Conservation (phyloP, 2,329 filamentous ascomycete genomes). For the Monosporascus sp. region DNA sequence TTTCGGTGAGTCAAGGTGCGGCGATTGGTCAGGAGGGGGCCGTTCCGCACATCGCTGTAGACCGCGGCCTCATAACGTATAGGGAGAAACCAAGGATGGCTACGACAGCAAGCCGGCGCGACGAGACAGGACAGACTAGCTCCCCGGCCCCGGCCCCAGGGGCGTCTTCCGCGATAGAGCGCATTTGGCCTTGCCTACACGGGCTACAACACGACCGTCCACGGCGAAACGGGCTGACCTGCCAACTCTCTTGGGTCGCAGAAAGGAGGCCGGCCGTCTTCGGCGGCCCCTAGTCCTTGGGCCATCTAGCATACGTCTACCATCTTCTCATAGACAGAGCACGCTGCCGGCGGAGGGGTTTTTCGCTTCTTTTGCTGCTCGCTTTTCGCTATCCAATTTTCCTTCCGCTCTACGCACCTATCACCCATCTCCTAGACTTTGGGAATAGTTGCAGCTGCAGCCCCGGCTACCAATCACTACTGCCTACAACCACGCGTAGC, state of each 20-base stretch:
- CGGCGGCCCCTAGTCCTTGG: background rate
- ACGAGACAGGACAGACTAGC: background rate
- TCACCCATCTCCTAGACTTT: background rate
- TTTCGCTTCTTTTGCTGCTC: background rate
- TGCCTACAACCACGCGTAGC: background rate
- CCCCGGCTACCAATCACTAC: background rate
- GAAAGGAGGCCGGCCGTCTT: background rate
- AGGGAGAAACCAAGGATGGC: background rate
- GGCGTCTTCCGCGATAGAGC: background rate
- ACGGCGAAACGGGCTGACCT: background rate
- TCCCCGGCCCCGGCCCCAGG: background rate
- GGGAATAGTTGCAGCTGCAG: background rate
- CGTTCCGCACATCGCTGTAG: constrained; percentile 4
- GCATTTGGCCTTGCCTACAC: background rate
- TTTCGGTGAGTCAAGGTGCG: constrained; percentile 13
- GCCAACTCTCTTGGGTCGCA: background rate
- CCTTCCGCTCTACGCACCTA: background rate
- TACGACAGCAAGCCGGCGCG: background rate
- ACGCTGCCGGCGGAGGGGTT: background rate
- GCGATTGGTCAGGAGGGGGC: constrained; percentile 9
- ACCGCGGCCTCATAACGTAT: background rate
- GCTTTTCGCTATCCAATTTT: background rate
- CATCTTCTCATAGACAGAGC: background rate
- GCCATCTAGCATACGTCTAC: background rate
- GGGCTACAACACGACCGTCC: background rate